Evolutionary conservation across 805 yeast genomes (phyloP).

Genomic region (Kodamaea jinghongensis): DNA sequence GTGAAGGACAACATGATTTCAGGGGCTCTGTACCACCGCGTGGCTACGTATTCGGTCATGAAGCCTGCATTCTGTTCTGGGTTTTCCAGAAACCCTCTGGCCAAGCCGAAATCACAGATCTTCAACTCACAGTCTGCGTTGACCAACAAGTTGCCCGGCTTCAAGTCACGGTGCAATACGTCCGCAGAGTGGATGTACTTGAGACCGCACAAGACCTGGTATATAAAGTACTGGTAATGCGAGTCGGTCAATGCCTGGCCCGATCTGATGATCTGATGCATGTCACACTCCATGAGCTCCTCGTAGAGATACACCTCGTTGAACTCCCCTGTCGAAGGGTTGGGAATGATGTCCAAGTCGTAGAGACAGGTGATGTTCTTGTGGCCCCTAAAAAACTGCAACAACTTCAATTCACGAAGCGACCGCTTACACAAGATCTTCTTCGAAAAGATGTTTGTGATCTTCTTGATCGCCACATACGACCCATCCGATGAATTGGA

Average conservation of each 20-base stretch:
- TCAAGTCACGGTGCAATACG: constrained; percentile 89
- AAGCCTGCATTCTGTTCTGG: constrained; percentile 89
- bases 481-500: constrained; percentile 27
- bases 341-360: constrained; percentile 88
- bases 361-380: constrained; percentile 93
- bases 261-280: constrained; percentile 94
- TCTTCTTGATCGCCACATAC: constrained; percentile 89
- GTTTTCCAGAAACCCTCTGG: constrained; percentile 82
- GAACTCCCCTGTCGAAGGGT: constrained; percentile 58
- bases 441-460: constrained; percentile 89
- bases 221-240: constrained; percentile 89
- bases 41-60: constrained; percentile 95
- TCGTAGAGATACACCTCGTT: constrained; percentile 93
- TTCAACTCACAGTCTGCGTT: constrained; percentile 96
- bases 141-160: constrained; percentile 89
- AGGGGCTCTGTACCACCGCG: constrained; percentile 98
- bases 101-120: constrained; percentile 95
- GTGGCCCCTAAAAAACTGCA: constrained; percentile 94
- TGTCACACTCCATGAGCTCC: constrained; percentile 97
- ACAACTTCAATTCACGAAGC: constrained; percentile 80
- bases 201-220: constrained; percentile 88
- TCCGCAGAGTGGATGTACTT: constrained; percentile 89
- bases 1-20: constrained; percentile 95
- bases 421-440: constrained; percentile 91
- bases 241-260: constrained; percentile 93